Conservation (phyloP, 305 asterid genomes). For the Fraxinus ornus region DNA sequence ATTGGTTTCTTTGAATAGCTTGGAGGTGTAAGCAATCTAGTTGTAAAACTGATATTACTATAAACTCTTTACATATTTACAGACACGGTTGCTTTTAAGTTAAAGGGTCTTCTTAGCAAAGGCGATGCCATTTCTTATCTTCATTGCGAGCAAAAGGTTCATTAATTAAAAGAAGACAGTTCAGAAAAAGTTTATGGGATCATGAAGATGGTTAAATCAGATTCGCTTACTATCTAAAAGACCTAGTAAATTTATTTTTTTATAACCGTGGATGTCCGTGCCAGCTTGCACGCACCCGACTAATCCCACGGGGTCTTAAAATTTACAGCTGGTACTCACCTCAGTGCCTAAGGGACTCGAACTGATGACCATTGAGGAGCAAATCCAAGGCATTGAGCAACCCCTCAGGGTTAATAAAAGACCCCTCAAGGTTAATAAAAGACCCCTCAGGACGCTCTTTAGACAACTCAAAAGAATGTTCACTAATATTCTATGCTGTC, state of each 20-base stretch:
- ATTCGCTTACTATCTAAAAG: background rate
- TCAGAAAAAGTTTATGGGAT: background rate
- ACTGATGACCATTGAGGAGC: no score
- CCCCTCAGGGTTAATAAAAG: no score
- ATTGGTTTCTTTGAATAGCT: background rate
- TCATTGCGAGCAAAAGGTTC: background rate
- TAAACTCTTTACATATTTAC: background rate
- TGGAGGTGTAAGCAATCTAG: conserved; percentile 9
- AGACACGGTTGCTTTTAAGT: background rate
- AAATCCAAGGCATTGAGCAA: no score
- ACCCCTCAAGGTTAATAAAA: no score
- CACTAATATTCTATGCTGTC: background rate
- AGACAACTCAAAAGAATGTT: background rate
- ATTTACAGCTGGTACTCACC: no score
- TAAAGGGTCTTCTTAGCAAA: background rate
- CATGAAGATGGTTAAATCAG: background rate
- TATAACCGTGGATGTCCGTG: no score
- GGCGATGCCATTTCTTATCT: background rate
- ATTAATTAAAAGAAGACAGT: background rate
- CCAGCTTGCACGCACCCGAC: no score
- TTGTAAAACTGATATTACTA: background rate
- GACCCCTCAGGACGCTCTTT: background rate
- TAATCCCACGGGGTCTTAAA: no score
- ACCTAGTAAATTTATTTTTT: background rate
- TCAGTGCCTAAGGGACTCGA: no score